These are phyloP conservation scores for Gracilaria vermiculophylla DNA, from an alignment of 23 red algal genomes.

Conservation along the genomic window DNA sequence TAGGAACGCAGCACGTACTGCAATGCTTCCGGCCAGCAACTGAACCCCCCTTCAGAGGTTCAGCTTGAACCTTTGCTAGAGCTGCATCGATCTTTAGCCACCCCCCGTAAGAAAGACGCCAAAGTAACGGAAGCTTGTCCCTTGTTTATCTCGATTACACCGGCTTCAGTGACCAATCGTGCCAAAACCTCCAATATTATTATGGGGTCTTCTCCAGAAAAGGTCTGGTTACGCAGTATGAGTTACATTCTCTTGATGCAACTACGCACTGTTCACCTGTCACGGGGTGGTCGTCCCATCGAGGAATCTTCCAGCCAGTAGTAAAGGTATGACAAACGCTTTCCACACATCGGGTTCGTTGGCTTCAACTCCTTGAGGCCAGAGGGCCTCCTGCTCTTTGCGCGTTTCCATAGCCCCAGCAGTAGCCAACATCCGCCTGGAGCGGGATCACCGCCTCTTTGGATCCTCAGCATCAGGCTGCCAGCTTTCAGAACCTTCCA, in stretches of 20 bases:
- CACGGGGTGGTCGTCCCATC: not conserved
- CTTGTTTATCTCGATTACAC: not conserved
- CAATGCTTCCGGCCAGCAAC: not conserved
- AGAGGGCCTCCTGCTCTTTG: not conserved
- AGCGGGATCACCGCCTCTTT: too few species aligned
- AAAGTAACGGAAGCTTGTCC: not conserved
- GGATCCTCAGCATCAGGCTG: too few species aligned
- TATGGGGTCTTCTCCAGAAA: not conserved
- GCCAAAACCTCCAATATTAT: not conserved
- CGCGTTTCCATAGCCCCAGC: too few species aligned
- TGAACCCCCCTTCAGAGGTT: not conserved
- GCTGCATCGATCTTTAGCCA: not conserved
- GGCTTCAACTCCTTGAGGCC: not conserved
- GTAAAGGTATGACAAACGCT: not conserved
- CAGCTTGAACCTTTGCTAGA: not conserved
- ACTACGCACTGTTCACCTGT: not conserved
- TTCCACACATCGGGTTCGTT: not conserved
- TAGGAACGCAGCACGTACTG: not conserved
- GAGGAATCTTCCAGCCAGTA: not conserved
- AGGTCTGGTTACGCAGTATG: not conserved
- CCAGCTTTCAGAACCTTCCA: too few species aligned
- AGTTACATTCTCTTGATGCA: not conserved
- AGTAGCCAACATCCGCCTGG: too few species aligned
- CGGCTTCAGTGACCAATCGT: not conserved
- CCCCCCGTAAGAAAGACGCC: not conserved